Conservation (phyloP, 23 red algal genomes). For the Gracilariopsis chorda region DNA sequence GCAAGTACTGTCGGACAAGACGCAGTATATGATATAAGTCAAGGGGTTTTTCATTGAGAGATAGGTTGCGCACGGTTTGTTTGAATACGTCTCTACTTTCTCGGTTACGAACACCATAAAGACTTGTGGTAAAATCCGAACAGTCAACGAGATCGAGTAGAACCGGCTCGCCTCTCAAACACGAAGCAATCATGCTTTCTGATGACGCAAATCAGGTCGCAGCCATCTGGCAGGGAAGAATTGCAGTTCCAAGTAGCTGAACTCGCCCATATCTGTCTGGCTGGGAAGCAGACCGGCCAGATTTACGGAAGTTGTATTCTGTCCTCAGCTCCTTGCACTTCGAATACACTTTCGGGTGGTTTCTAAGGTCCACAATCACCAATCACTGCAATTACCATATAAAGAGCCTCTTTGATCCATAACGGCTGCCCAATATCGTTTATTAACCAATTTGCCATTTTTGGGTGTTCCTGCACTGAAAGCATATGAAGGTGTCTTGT, state of each 20-base stretch:
- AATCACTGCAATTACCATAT: not conserved
- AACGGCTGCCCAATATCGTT: not conserved
- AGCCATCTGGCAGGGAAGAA: not conserved
- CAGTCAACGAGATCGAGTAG: not conserved
- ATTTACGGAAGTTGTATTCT: not conserved
- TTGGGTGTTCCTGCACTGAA: not conserved
- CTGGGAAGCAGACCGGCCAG: not conserved
- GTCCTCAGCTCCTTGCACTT: not conserved
- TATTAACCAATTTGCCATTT: not conserved
- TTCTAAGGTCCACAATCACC: not conserved
- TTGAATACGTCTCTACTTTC: not conserved
- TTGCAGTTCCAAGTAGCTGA: not conserved
- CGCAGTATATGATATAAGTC: constrained; percentile 11
- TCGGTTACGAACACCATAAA: not conserved
- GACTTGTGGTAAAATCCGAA: not conserved
- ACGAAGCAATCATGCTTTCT: not conserved
- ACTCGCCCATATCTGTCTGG: not conserved
- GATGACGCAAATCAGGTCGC: not conserved
- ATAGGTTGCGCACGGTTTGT: not conserved
- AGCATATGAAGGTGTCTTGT: not conserved
- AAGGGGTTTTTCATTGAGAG: not conserved
- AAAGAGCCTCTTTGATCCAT: not conserved
- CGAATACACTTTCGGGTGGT: not conserved
- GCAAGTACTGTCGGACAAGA: not conserved
- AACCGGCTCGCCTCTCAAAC: not conserved